Evolutionary conservation across 208 protist genomes (phyloP).

Genomic region (Trypanosoma platydactyli): DNA sequence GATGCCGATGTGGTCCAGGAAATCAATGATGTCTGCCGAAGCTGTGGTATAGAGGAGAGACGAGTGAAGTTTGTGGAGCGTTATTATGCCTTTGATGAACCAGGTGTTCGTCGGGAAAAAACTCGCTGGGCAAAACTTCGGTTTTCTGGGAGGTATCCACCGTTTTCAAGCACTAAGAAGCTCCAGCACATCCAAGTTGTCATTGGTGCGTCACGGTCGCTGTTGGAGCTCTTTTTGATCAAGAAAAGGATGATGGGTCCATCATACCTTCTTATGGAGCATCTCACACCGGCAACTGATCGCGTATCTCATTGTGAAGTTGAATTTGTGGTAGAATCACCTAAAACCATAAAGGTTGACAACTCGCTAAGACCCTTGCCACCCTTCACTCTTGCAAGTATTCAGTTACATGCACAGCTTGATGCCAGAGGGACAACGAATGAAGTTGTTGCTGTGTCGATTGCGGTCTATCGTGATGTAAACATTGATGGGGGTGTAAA

Average conservation of each 20-base stretch:
- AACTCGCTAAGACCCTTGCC: slow-evolving; percentile 63
- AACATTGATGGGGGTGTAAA: slow-evolving; percentile 63
- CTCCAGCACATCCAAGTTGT: slow-evolving; percentile 74
- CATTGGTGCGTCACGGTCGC: slow-evolving; percentile 80
- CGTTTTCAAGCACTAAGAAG: slow-evolving; percentile 35
- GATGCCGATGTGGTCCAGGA: slow-evolving; percentile 81
- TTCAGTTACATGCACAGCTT: slow-evolving; percentile 90
- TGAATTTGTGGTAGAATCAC: slow-evolving; percentile 75
- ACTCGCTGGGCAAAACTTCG: slow-evolving; percentile 88
- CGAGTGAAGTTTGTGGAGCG: slow-evolving; percentile 89
- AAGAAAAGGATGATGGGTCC: slow-evolving; percentile 95
- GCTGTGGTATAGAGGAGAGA: slow-evolving; percentile 68
- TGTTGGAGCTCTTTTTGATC: slow-evolving; percentile 94
- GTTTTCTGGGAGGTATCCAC: slow-evolving; percentile 77
- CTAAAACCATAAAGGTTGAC: slow-evolving; percentile 70
- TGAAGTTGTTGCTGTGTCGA: slow-evolving; percentile 91
- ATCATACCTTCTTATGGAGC: slow-evolving; percentile 78
- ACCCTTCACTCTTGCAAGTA: slow-evolving; percentile 80
- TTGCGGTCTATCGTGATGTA: slow-evolving; percentile 81
- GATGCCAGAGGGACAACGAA: slow-evolving; percentile 68
- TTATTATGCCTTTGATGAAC: slow-evolving; percentile 93
- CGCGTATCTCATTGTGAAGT: slow-evolving; percentile 84
- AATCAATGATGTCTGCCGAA: slow-evolving; percentile 74
- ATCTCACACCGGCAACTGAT: slow-evolving; percentile 31
- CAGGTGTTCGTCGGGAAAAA: slow-evolving; percentile 73